Evolutionary conservation across 441 rosid species (phyloP).

Genomic region (Brassica balearica): DNA sequence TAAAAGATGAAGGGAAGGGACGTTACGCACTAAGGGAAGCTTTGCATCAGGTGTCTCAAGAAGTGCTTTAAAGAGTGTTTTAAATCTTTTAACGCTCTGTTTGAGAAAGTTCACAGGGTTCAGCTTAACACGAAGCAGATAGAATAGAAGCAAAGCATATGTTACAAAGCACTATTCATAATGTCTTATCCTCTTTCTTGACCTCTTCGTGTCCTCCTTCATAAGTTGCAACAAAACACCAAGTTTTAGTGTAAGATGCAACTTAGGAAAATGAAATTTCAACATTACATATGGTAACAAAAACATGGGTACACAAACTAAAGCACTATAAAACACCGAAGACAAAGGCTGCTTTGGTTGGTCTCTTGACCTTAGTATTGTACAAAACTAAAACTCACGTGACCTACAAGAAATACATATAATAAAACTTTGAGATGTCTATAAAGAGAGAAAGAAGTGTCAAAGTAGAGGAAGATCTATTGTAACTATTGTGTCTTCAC

Average conservation of each 20-base stretch:
- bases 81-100: too few species aligned
- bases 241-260: conserved; percentile 10
- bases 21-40: too few species aligned
- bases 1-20: too few species aligned
- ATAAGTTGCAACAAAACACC: background rate
- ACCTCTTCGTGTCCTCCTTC: background rate
- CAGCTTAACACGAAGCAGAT: too few species aligned
- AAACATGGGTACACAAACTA: conserved; percentile 32
- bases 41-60: too few species aligned
- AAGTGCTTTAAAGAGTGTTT: too few species aligned
- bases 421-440: conserved; percentile 14
- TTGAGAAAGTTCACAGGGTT: too few species aligned
- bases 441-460: conserved; percentile 27
- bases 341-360: conserved; percentile 23
- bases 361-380: conserved; percentile 29
- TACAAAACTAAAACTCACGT: conserved; percentile 37
- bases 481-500: conserved; percentile 13
- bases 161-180: too few species aligned
- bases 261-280: background rate
- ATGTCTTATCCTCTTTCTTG: conserved; percentile 6
- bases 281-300: conserved; percentile 28
- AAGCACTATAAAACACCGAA: conserved; percentile 32
- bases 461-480: conserved; percentile 5
- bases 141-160: too few species aligned
- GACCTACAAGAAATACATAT: conserved; percentile 40